Percentiles rank a stretch among this genome's conserved stretches.
These are phyloP conservation scores for Podospora pseudoanserina DNA, from an alignment of 495 filamentous ascomycete species.

Conservation along the genomic window DNA sequence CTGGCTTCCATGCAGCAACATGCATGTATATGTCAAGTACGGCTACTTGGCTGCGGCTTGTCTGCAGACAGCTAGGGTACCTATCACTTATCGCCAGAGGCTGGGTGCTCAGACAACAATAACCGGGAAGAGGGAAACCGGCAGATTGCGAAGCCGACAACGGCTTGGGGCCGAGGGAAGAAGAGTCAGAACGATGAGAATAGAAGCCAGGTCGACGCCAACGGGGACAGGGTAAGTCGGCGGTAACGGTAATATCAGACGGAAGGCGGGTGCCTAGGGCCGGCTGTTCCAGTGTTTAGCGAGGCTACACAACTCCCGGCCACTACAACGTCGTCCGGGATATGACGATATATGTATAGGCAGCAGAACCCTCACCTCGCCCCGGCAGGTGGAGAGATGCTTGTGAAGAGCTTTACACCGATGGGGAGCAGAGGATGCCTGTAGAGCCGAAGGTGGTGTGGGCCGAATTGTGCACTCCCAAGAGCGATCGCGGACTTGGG, in stretches of 20 bases:
- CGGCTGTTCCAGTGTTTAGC: slow-evolving; percentile 18
- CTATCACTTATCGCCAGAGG: not conserved
- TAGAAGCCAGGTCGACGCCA: not conserved
- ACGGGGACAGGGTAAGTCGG: slow-evolving; percentile 14
- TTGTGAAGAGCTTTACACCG: not conserved
- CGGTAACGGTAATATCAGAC: slow-evolving; percentile 25
- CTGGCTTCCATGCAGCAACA: slow-evolving; percentile 27
- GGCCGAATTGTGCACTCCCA: not conserved
- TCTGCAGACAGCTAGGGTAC: not conserved
- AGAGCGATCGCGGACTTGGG: not conserved
- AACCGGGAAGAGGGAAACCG: not conserved
- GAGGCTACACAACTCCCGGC: slow-evolving; percentile 24
- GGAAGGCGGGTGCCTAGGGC: slow-evolving; percentile 17
- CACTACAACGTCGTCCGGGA: slow-evolving; percentile 14
- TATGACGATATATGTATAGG: slow-evolving; percentile 14
- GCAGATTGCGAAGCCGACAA: not conserved
- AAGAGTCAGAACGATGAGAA: not conserved
- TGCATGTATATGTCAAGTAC: slow-evolving; percentile 7
- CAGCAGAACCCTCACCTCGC: not conserved
- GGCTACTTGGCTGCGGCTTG: slow-evolving; percentile 7
- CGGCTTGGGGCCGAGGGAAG: not conserved
- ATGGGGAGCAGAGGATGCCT: not conserved
- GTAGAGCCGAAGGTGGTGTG: slow-evolving; percentile 3
- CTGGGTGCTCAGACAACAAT: not conserved
- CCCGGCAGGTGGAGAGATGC: not conserved